A percentile compares a stretch with the other conserved stretches of the same genome.
Evolutionary conservation across 352 stramenopile species (phyloP).

Genomic region (Pythium rishiriense): DNA sequence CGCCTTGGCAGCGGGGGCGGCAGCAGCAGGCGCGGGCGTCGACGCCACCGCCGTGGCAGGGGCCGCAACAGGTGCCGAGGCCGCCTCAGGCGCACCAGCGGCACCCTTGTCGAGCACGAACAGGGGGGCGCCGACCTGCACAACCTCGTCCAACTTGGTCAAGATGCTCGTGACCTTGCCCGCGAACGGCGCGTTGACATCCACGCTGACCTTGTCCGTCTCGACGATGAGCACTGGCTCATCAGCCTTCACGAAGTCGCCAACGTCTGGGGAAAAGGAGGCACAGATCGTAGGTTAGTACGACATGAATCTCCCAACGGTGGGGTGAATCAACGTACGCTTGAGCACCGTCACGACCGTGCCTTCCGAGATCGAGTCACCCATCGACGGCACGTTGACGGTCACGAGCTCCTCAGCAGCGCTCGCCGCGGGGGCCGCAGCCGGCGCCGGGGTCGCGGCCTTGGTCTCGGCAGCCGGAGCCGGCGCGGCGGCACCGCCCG

Average conservation of each 20-base stretch:
- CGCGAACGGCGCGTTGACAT: conserved; percentile 89
- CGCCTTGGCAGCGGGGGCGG: conserved; percentile 20
- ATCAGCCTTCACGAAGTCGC: conserved; percentile 94
- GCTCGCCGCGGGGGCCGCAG: conserved; percentile 16
- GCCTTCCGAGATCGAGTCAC: conserved; percentile 98
- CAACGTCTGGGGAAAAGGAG: conserved; percentile 67
- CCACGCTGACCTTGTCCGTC: conserved; percentile 97
- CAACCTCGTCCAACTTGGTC: conserved; percentile 94
- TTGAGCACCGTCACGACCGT: conserved; percentile 93
- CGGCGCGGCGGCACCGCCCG: conserved; percentile 25
- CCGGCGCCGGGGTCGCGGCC: conserved; percentile 12
- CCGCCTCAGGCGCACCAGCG: conserved; percentile 14
- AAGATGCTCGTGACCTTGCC: conserved; percentile 93
- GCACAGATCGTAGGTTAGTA: too few relatives aligned
- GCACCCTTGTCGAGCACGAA: conserved; percentile 91
- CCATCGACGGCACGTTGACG: conserved; percentile 88
- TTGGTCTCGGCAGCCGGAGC: conserved; percentile 16
- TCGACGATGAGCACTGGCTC: conserved; percentile 97
- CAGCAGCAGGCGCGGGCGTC: conserved; percentile 28
- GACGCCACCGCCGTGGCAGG: conserved; percentile 25
- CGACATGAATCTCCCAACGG: background rate
- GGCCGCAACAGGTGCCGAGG: conserved; percentile 19
- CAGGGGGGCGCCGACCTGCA: conserved; percentile 92
- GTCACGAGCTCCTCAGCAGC: conserved; percentile 54
- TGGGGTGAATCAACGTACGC: conserved; percentile 42